phyloP scores from a whole-genome alignment of 164 flowering plant species.

The grape (Vitis vinifera) region DNA sequence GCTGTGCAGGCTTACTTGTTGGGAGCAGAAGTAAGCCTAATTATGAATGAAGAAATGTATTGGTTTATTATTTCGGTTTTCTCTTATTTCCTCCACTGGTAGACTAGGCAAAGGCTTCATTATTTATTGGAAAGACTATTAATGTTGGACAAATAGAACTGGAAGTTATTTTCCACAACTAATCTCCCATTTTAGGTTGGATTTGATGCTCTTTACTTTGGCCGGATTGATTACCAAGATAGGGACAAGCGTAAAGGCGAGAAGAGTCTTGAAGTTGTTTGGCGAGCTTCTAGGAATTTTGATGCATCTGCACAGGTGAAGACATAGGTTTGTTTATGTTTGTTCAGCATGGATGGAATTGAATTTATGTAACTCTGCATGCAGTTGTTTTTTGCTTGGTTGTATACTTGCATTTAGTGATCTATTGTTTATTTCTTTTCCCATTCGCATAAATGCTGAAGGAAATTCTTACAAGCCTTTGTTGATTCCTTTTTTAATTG shows the following conservation, averaged over 20 bases:
- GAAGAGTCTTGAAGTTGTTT: slow-evolving; percentile 50
- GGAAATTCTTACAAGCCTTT: background rate
- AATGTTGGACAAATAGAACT: background rate
- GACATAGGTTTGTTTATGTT: background rate
- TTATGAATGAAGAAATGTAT: background rate
- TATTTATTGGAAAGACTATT: background rate
- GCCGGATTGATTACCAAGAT: slow-evolving; percentile 55
- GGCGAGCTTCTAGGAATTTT: slow-evolving; percentile 48
- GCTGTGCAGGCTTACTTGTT: slow-evolving; percentile 91
- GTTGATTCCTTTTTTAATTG: slow-evolving; percentile 2
- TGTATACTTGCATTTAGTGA: background rate
- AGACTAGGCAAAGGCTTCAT: background rate
- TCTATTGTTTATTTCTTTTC: background rate
- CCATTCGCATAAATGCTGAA: background rate
- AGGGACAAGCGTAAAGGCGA: slow-evolving; percentile 41
- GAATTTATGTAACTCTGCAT: background rate
- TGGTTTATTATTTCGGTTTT: background rate
- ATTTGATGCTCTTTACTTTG: slow-evolving; percentile 59
- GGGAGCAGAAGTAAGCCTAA: slow-evolving; percentile 72
- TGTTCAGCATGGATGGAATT: background rate
- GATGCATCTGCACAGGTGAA: slow-evolving; percentile 45
- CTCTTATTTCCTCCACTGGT: background rate
- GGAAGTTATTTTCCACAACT: background rate
- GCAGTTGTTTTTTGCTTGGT: background rate
- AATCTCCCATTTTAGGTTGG: slow-evolving; percentile 53